Evolutionary conservation across 2,329 filamentous ascomycete genomes (phyloP).

Genomic region (Monosporascus cannonballus): DNA sequence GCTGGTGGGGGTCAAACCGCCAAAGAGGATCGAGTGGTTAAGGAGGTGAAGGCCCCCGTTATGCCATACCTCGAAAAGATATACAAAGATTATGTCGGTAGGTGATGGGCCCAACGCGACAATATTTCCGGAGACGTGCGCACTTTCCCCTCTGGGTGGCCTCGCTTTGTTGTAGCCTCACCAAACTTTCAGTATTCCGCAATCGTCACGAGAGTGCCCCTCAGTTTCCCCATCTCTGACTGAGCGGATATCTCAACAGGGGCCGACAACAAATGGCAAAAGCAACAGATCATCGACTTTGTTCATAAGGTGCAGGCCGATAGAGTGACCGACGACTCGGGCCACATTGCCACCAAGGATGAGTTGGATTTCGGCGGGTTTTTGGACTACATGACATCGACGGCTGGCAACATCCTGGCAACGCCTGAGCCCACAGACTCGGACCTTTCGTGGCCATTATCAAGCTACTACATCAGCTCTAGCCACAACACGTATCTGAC

Average conservation of each 20-base stretch:
- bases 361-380: constrained; percentile 43
- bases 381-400: constrained; percentile 50
- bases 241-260: constrained; percentile 38
- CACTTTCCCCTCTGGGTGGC: no score
- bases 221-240: constrained; percentile 31
- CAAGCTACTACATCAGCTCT: constrained; percentile 89
- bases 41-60: constrained; percentile 34
- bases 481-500: constrained; percentile 94
- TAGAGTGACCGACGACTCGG: constrained; percentile 21
- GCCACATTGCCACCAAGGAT: constrained; percentile 25
- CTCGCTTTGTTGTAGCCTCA: no score
- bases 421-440: constrained; percentile 28
- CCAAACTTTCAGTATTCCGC: no score
- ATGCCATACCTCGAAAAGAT: constrained; percentile 39
- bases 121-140: background rate
- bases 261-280: constrained; percentile 36
- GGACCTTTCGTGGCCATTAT: constrained; percentile 69
- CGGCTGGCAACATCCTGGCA: constrained; percentile 35
- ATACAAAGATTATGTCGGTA: constrained; percentile 37
- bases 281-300: constrained; percentile 39
- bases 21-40: constrained; percentile 33
- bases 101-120: background rate
- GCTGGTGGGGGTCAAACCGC: constrained; percentile 42
- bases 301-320: constrained; percentile 40
- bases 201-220: constrained; percentile 9